Percentiles rank a stretch among this genome's conserved stretches.
phyloP scores from a whole-genome alignment of 768 basidiomycete species.

The Tephrocybe sp. region DNA sequence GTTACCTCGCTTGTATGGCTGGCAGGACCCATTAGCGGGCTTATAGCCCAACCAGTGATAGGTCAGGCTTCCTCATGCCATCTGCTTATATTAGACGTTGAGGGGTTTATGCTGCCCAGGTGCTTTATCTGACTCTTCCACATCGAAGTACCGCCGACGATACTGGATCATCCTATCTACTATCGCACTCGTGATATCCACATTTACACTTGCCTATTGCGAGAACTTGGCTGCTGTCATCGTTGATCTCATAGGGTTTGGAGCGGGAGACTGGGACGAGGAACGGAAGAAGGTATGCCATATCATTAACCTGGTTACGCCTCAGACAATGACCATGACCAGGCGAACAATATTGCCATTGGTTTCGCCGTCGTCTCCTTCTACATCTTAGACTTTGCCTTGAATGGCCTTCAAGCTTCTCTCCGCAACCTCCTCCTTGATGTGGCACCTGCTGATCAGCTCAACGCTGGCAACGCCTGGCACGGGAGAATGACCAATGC shows the following conservation, averaged over 20 bases:
- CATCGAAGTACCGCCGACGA: constrained; percentile 86
- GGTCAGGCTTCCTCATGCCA: constrained; percentile 46
- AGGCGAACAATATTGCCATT: constrained; percentile 72
- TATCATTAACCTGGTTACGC: background rate
- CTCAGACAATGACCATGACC: background rate
- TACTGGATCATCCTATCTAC: constrained; percentile 95
- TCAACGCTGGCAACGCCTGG: constrained; percentile 97
- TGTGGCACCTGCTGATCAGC: constrained; percentile 82
- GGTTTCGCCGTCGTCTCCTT: constrained; percentile 86
- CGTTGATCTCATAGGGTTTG: constrained; percentile 75
- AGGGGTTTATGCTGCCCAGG: constrained; percentile 51
- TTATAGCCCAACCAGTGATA: constrained; percentile 96
- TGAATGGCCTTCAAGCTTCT: constrained; percentile 94
- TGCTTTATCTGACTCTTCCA: constrained; percentile 93
- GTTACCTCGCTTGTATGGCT: constrained; percentile 95
- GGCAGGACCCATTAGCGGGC: constrained; percentile 91
- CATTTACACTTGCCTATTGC: constrained; percentile 82
- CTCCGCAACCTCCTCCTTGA: constrained; percentile 93
- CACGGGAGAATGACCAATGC: constrained; percentile 95
- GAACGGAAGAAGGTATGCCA: constrained; percentile 57
- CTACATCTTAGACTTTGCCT: constrained; percentile 94
- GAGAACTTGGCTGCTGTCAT: constrained; percentile 66
- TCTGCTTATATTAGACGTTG: constrained; percentile 20
- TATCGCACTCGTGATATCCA: constrained; percentile 73
- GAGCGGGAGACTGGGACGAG: constrained; percentile 88